Evolutionary conservation across 129 eudicot species (phyloP), one percentile per base, ranked within the genome.

Genomic region (Smallanthus sonchifolius): DNA sequence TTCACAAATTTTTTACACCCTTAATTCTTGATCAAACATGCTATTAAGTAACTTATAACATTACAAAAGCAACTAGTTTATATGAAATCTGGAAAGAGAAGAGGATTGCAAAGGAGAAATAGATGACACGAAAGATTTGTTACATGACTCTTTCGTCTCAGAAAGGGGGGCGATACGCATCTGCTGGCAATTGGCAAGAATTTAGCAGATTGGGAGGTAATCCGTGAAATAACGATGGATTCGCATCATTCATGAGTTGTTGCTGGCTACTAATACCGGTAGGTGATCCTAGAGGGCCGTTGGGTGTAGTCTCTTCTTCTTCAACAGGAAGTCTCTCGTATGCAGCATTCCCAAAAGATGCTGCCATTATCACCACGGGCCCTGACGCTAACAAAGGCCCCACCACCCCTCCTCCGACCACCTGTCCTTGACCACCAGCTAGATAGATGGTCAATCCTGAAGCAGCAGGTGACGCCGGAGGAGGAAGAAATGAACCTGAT

Each of bases 341-440:
- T 1, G 88, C 90, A 2, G 94, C 94, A 84, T 88, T 88, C 20
- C 84, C 84, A 32, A 85, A 82, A 38, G 89, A 79, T 28, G 86
- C 89, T 1, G 89, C 86, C 82, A 85, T 85, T 45, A 82, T 71
- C 64, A 82, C 84, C 28, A 85, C 89, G 3, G 86, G 84, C 6
- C 89, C 89, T 1, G 84, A 75, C 0, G 89, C 84, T 8, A 85
- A 28, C 4, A 88, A 81, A 30, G 81, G 88, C 6, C 94, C 94
- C 61, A 85, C 84, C 0, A 88, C 94, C 4, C 81, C 77, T 37
- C 94, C 94, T n/a, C 94, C 94, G 0, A 88, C 94, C 6, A 88
- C 94, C 69, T 88, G 90, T 3, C 94, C 94, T 65, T 85, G 87
- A 10, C 90, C 90, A 19, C 94, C 94, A 0, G 94, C 94, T 3